A percentile compares a stretch with the other conserved stretches of the same genome.
phyloP scores from a whole-genome alignment of 1,139 yeast genomes.

The Diutina sp. region DNA sequence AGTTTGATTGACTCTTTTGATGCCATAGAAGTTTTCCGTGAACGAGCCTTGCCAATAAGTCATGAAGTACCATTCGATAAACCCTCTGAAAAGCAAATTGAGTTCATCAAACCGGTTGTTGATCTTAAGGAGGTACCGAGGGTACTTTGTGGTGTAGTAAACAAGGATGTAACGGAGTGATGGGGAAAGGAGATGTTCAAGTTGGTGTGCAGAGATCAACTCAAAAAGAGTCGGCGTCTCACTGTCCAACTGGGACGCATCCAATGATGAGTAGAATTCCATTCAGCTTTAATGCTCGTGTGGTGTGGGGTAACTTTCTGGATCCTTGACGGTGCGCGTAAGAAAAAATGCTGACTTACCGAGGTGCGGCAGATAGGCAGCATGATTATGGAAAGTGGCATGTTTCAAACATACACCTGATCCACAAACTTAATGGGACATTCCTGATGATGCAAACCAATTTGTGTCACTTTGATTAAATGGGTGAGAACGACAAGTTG shows the following conservation, averaged over 20 bases:
- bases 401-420: not conserved
- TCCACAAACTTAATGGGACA: not conserved
- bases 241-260: slow-evolving; percentile 62
- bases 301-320: not conserved
- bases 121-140: slow-evolving; percentile 48
- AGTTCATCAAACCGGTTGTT: slow-evolving; percentile 71
- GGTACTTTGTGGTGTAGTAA: slow-evolving; percentile 71
- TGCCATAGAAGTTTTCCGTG: slow-evolving; percentile 86
- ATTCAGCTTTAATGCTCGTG: slow-evolving; percentile 16
- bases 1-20: slow-evolving; percentile 48
- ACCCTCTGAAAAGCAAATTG: slow-evolving; percentile 45
- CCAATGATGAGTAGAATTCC: slow-evolving; percentile 77
- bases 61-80: slow-evolving; percentile 66
- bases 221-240: slow-evolving; percentile 77
- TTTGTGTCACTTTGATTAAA: too few species aligned
- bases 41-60: slow-evolving; percentile 74
- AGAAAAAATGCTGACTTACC: not conserved
- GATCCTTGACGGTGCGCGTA: not conserved
- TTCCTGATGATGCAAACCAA: too few species aligned
- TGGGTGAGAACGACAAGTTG: not conserved
- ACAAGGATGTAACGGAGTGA: slow-evolving; percentile 71
- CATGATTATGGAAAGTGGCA: not conserved
- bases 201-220: slow-evolving; percentile 67
- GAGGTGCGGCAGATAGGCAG: not conserved
- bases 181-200: slow-evolving; percentile 69